These are phyloP conservation scores for Fusarium ambrosium DNA, from an alignment of 2,329 filamentous ascomycete genomes.

Conservation along the genomic window DNA sequence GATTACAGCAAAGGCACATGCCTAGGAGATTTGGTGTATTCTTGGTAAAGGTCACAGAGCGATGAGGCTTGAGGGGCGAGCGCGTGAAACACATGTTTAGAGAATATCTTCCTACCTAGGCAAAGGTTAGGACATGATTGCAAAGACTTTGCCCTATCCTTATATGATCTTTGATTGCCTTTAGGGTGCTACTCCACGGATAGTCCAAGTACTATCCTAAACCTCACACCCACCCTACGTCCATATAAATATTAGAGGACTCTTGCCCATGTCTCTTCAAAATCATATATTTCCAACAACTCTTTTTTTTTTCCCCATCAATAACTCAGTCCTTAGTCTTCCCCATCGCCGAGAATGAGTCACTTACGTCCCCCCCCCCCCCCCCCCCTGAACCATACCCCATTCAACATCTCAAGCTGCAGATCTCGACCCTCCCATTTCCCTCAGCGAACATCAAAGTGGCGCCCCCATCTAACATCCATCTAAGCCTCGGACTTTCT, in stretches of 20 bases:
- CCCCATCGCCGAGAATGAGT: not conserved
- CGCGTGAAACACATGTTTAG: too few relatives aligned
- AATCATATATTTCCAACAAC: too few relatives aligned
- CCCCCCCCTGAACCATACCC: not conserved
- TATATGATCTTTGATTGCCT: not conserved
- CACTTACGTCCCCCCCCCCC: not conserved
- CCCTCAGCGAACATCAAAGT: not conserved
- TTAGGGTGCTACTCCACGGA: not conserved
- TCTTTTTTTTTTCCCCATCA: not conserved
- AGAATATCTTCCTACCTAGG: too few relatives aligned
- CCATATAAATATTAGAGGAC: not conserved
- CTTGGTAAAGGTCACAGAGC: not conserved
- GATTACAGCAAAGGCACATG: not conserved
- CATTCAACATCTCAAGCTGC: not conserved
- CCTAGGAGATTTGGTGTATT: not conserved
- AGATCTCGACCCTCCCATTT: not conserved
- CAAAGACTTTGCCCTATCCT: not conserved
- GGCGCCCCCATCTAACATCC: not conserved
- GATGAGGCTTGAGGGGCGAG: not conserved
- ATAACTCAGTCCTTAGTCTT: not conserved
- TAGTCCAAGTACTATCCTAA: not conserved
- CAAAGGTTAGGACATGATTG: too few relatives aligned
- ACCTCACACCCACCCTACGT: not conserved
- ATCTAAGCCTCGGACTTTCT: not conserved
- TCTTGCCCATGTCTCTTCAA: not conserved